Base-by-base conservation (phyloP, 441 rosid genomes). In the Geranium incanum region DNA sequence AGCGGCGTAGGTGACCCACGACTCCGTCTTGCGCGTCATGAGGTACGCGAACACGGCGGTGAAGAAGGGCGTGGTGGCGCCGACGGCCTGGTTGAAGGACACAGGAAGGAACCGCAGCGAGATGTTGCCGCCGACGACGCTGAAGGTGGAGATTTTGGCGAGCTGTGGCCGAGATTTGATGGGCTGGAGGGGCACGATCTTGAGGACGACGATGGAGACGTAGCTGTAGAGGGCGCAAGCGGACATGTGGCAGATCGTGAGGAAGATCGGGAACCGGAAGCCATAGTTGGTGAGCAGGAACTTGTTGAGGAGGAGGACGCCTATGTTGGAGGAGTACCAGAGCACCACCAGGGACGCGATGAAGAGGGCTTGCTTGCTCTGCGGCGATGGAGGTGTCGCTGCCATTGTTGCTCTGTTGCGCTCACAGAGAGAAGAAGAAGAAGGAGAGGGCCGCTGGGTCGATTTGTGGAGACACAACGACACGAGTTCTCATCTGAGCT, bases 181-280 rank as follows among this genome's bases (percentile, higher is more conserved):
- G 9, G 93, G 86, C 74, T 93, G 98, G 87, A 93, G 85, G 11
- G 97, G 98, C 7, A 93, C 98, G 90, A 91, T 83, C 85, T 89
- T 89, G 80, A 91, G 69, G 94, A 95, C 89, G n/a, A 88, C 97
- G 77, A 91, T 86, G 78, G 96, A 91, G 43, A 93, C 71, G 80
- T 91, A 93, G 84, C 95, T 89, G 36, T 89, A 80, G 78, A 93
- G 73, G 37, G 92, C 86, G 72, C 98, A 93, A 28, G 97, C 94
- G 6, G 96, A 86, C 98, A 91, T 93, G 84, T 93, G 98, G 69
- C 98, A 93, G 96, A 93, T 93, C 60, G 97, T 91, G 70, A 93
- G 82, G 76, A 91, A 91, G 81, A 93, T 91, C 68, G 98, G 97
- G 75, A 88, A 91, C 82, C 83, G 89, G 85, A 93, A 93, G 5